Evolutionary conservation across 129 eudicot species (phyloP), one percentile per base, ranked within the genome.

Genomic region (Arctium minus): DNA sequence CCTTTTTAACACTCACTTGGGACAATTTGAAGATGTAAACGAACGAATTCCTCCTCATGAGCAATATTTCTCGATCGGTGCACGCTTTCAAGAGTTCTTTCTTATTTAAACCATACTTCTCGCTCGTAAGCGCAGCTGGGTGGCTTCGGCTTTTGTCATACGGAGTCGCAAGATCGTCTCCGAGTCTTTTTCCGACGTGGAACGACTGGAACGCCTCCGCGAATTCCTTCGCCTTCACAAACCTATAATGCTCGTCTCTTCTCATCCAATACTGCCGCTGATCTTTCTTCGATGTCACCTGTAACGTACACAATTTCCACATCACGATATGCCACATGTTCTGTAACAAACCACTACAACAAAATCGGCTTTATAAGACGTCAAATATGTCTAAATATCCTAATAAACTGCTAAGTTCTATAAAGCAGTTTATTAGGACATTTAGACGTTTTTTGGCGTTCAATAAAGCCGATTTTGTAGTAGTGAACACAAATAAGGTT

Each of bases 231-330:
- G 88, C 89, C 15, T 88, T 60, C 72, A 92, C 81, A 74, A 87
- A 92, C 53, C 85, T 79, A 73, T 92, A 89, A 17, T 87, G 86
- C 76, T 92, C 84, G 22, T 88, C 82, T 60, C 73, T 83, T 48
- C 81, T 64, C 32, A 70, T 73, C 97, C 97, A 92, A 67, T 89
- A 92, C 62, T 92, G 97, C 48, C 48, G 39, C 76, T 92, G 97
- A 81, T 92, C 97, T 85, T 86, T 92, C 81, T 79, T 92, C 18
- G 97, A 92, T 11, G 97, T 92, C 87, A 92, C 96, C 96, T 92
- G 64, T 27, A 82, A 48, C 36, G 36, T 33, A 33, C 77, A 67
- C 17, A 68, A 18, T 30, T 50, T n/a, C 71, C n/a, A 56, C 72
- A 84, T 39, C 22, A 44, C 2, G 44, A 3, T 5, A 62, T n/a